Percentiles rank a stretch among this genome's conserved stretches.
These are phyloP conservation scores for Suillus tomentosus DNA, from an alignment of 768 basidiomycete genomes.

Conservation along the genomic window DNA sequence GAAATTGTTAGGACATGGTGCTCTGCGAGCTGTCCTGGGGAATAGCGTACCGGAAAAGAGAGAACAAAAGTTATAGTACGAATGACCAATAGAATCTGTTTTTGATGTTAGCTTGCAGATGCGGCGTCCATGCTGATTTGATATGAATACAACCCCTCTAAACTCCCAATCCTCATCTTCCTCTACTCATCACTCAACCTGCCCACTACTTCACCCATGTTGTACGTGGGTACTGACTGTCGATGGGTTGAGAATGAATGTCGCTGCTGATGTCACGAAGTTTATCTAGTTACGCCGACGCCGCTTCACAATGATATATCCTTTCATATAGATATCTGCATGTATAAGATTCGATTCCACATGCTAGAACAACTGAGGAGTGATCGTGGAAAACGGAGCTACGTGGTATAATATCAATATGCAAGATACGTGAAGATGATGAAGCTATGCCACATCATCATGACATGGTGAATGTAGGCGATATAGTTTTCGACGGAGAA, in stretches of 20 bases:
- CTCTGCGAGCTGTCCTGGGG: too few species aligned
- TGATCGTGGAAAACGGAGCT: not conserved
- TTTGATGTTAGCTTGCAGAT: not conserved
- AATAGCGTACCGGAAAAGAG: too few species aligned
- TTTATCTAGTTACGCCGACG: too few species aligned
- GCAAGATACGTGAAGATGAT: not conserved
- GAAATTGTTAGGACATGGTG: constrained; percentile 12
- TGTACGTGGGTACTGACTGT: not conserved
- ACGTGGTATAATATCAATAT: not conserved
- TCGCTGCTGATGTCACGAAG: not conserved
- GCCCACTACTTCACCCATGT: too few species aligned
- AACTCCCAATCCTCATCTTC: too few species aligned
- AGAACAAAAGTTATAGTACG: too few species aligned
- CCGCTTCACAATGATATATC: too few species aligned
- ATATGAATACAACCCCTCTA: too few species aligned
- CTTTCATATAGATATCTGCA: not conserved
- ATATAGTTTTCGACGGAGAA: not conserved
- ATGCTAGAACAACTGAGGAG: too few species aligned
- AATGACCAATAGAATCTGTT: not conserved
- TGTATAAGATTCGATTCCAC: not conserved
- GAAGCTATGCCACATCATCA: not conserved
- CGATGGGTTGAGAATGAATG: not conserved
- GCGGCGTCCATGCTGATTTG: too few species aligned
- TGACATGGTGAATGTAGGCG: not conserved
- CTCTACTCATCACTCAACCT: too few species aligned